A percentile compares a stretch with the other conserved stretches of the same genome.
Evolutionary conservation across 1,284 basidiomycete species (phyloP).

Genomic region (Psilocybe mexicana): DNA sequence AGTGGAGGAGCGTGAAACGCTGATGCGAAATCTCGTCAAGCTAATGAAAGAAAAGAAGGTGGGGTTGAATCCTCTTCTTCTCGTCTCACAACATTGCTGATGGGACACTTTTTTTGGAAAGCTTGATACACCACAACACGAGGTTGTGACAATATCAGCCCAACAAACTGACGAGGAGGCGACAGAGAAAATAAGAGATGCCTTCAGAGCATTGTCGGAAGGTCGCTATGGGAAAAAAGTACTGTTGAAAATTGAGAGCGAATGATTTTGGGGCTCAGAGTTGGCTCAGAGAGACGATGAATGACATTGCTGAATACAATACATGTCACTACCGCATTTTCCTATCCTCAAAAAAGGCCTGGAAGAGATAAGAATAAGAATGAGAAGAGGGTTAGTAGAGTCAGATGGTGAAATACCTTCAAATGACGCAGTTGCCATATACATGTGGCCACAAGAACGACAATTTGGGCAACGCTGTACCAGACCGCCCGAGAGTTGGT

Average conservation of each 20-base stretch:
- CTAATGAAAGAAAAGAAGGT: conserved; percentile 60
- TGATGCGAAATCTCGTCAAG: conserved; percentile 54
- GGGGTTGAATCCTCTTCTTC: conserved; percentile 14
- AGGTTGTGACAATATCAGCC: conserved; percentile 57
- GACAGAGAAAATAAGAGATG: conserved; percentile 45
- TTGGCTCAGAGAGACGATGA: not conserved
- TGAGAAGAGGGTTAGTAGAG: conserved; percentile 11
- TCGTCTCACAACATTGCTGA: not conserved
- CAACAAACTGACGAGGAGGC: conserved; percentile 55
- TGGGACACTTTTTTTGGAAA: conserved; percentile 26
- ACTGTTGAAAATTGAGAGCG: conserved; percentile 54
- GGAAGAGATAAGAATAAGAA: conserved; percentile 17
- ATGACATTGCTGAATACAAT: conserved; percentile 12
- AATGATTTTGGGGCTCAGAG: not conserved
- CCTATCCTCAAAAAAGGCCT: conserved; percentile 90
- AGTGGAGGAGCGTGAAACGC: conserved; percentile 40
- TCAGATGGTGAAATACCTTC: conserved; percentile 55
- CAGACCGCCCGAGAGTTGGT: conserved; percentile 91
- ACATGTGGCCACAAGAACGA: conserved; percentile 83
- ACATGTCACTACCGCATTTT: conserved; percentile 61
- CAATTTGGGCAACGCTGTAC: conserved; percentile 90
- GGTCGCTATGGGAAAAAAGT: conserved; percentile 74
- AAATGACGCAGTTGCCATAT: conserved; percentile 93
- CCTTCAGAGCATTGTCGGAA: conserved; percentile 47
- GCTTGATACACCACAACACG: conserved; percentile 67